These are phyloP conservation scores for Arthrocladium fulminans DNA, from an alignment of 2,329 filamentous ascomycete genomes.

Conservation along the genomic window DNA sequence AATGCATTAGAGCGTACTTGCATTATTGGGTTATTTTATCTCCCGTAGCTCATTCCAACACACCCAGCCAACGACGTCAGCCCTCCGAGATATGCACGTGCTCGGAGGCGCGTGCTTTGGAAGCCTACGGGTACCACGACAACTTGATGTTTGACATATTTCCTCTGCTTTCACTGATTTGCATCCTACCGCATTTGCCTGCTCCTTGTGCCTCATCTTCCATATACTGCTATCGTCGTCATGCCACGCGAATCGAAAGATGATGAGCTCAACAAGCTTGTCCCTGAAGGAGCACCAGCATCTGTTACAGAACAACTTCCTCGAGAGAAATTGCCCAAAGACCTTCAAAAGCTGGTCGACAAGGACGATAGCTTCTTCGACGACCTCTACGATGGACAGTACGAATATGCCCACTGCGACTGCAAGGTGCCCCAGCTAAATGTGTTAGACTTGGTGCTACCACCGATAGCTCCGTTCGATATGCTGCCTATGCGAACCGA, in stretches of 20 bases:
- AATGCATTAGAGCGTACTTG: neutral
- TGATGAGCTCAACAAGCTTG: constrained; percentile 24
- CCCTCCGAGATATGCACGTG: neutral
- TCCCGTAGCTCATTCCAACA: neutral
- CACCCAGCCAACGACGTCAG: neutral
- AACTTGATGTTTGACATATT: neutral
- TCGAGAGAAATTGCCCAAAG: constrained; percentile 44
- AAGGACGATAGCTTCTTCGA: constrained; percentile 67
- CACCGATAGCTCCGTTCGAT: constrained; percentile 76
- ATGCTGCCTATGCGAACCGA: constrained; percentile 83
- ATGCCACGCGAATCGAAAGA: constrained; percentile 8
- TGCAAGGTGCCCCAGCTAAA: neutral
- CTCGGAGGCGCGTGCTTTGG: no score
- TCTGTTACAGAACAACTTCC: constrained; percentile 32
- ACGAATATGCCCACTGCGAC: neutral
- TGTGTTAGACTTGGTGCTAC: constrained; percentile 59
- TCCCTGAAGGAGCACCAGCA: constrained; percentile 10
- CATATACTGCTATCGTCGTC: neutral
- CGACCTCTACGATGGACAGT: constrained; percentile 70
- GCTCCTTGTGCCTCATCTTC: neutral
- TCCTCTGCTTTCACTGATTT: neutral
- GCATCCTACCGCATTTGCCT: neutral
- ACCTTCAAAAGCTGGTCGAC: constrained; percentile 49
- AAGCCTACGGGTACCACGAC: neutral
- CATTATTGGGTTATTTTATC: neutral